Base-by-base conservation (phyloP, 2,329 filamentous ascomycete genomes). In the Aaosphaeria arxii region DNA sequence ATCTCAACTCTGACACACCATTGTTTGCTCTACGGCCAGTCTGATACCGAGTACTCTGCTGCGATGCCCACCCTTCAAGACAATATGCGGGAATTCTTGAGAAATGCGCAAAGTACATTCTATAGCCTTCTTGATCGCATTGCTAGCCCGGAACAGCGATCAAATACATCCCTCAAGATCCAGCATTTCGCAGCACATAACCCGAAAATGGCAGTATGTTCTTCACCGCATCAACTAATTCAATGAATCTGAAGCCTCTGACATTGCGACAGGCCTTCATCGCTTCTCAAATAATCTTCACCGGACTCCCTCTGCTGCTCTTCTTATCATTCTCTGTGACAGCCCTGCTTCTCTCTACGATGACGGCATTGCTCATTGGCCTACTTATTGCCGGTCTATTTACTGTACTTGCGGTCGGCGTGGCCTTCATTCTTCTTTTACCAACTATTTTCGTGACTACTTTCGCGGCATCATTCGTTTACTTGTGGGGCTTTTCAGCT, bases 401-500 rank as follows among this genome's bases (percentile, higher is more conserved):
- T 73, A 80, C 81, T 1, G 76, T 87, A 42, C 84, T 87, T 73
- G 86, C 83, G 75, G 78, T 84, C 45, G 82, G 84, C 44, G 67
- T 89, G 40, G 86, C 85, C 2, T 72, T 88, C 7, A 64, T 89
- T 42, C 64, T 91, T 38, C 77, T 94, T 11, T 71, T 89, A 0
- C 88, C 88, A 1, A 80, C 83, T 0, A 71, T 92, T 35, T 80
- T 88, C 66, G 67, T 89, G 52, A 85, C 86, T 3, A 82, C 79
- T 9, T 78, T 78, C 42, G 67, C 84, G 24, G 87, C 82, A 5
- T 71, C 84, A 1, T 77, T 85, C 50, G 70, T 86, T 51, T 92
- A 88, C 82, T 47, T 67, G 11, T 67, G 62, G 62, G 83, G 78
- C 6, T 71, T 87, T 6, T 80, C 77, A 11, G 79, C 77, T 42